A percentile compares a stretch with the other conserved stretches of the same genome.
Conservation (phyloP, 2,329 filamentous ascomycete species). For the Arthroderma uncinatum region DNA sequence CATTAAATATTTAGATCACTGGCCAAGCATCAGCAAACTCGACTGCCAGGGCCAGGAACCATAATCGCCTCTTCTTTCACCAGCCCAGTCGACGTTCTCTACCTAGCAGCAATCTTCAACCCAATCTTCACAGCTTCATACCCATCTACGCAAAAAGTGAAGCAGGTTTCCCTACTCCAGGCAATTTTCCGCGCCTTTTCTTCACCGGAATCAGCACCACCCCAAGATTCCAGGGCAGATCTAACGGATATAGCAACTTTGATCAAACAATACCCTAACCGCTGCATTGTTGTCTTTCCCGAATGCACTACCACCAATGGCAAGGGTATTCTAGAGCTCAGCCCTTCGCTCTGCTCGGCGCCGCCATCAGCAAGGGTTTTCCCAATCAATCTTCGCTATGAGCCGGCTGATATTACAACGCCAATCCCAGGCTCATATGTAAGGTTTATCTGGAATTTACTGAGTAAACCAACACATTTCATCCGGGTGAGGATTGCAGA, state of each 20-base stretch:
- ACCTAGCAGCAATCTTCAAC: conserved; percentile 91
- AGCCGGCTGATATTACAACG: conserved; percentile 79
- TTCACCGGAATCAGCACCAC: conserved; percentile 41
- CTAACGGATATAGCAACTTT: conserved; percentile 55
- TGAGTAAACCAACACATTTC: conserved; percentile 74
- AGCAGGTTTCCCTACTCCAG: conserved; percentile 62
- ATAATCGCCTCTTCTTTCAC: conserved; percentile 87
- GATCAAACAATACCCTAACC: conserved; percentile 55
- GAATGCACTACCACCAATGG: conserved; percentile 94
- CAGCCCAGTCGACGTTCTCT: conserved; percentile 83
- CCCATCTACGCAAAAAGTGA: conserved; percentile 60
- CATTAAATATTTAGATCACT: conserved; percentile 42
- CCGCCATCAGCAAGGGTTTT: conserved; percentile 65
- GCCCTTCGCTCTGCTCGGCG: conserved; percentile 60
- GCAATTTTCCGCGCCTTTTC: conserved; percentile 65
- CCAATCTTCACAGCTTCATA: conserved; percentile 86
- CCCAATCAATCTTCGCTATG: conserved; percentile 81
- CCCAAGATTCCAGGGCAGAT: conserved; percentile 36
- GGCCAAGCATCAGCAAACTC: conserved; percentile 58
- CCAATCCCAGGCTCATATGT: conserved; percentile 66
- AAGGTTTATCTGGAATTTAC: conserved; percentile 72
- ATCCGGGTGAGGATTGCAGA: conserved; percentile 87
- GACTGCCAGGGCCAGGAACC: conserved; percentile 66
- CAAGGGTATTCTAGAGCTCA: conserved; percentile 74
- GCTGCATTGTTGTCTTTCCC: conserved; percentile 77